Conservation (phyloP, 2,329 filamentous ascomycete genomes). For the Fusarium sublunatum region DNA sequence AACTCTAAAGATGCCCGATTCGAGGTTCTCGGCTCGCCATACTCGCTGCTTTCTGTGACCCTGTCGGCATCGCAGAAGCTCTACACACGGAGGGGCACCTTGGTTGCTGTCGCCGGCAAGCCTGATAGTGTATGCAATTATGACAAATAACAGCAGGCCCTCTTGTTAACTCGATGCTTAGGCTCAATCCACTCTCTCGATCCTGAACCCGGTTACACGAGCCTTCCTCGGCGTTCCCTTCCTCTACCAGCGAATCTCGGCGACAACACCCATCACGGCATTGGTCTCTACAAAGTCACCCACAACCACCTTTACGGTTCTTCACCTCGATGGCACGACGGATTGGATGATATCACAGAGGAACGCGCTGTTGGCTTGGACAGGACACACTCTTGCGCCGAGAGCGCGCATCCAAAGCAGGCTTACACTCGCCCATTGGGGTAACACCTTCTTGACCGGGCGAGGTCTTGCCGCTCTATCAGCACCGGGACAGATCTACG, state of each 20-base stretch:
- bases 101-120: conserved; percentile 90
- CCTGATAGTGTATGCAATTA: conserved; percentile 77
- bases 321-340: conserved; percentile 90
- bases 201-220: conserved; percentile 85
- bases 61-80: conserved; percentile 93
- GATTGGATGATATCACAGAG: conserved; percentile 96
- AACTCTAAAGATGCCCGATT: conserved; percentile 85
- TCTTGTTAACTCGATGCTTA: conserved; percentile 50
- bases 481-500: conserved; percentile 89
- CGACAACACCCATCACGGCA: conserved; percentile 87
- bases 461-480: conserved; percentile 86
- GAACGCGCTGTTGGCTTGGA: conserved; percentile 94
- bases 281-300: conserved; percentile 89
- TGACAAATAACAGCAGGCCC: not conserved
- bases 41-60: conserved; percentile 92
- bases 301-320: conserved; percentile 84
- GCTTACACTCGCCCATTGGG: conserved; percentile 88
- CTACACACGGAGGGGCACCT: conserved; percentile 89
- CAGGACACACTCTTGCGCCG: conserved; percentile 83
- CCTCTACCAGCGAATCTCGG: conserved; percentile 90
- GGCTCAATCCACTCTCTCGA: conserved; percentile 88
- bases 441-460: conserved; percentile 87
- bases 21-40: conserved; percentile 90
- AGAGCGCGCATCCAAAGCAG: conserved; percentile 79
- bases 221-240: conserved; percentile 89